Evolutionary conservation across 2,329 filamentous ascomycete species (phyloP), one percentile per base, ranked within the genome.

Genomic region (Parafenestella ontariensis): DNA sequence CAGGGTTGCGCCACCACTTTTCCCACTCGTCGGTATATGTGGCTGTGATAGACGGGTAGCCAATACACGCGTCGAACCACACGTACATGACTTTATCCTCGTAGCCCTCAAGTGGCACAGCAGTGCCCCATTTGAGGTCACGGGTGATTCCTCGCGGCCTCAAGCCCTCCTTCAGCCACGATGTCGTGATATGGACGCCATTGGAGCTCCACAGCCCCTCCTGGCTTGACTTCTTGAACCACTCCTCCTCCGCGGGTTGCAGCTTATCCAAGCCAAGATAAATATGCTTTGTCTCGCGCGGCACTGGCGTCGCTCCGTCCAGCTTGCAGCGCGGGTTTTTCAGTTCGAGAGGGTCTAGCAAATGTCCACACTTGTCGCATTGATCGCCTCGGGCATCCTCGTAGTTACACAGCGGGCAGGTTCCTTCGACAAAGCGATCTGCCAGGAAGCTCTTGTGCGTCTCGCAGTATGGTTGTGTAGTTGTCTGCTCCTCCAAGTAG

Each of bases 31-130:
- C 84, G 5, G 92, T 96, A 76, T 96, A 96, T 66, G 87, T 92
- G 61, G 91, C 91, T 1, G 93, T 96, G 65, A 97, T 97, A 1
- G 92, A 96, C n/a, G 92, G 88, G 74, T 97, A 97, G 18, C 93
- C 93, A 69, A 96, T 95, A 76, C 91, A 95, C 49, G 91, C 91
- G 73, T 96, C 91, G 72, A 97, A 92, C 92, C 89, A 91, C 56
- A 96, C 92, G 71, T 97, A 97, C 62, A 97, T 87, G 58, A 96
- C 94, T 81, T 91, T 91, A 60, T 88, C 82, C 60, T 89, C 85
- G 66, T 88, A 90, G 11, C 83, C 86, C 60, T 82, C 76, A 3
- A 85, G 69, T 24, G 84, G 84, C 11, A 87, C 83, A 2, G 84
- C 81, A 7, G 85, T 86, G 70, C 94, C 94, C 94, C 94, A 97